phyloP scores from a whole-genome alignment of 331 rosid genomes.

The Arachis monticola region DNA sequence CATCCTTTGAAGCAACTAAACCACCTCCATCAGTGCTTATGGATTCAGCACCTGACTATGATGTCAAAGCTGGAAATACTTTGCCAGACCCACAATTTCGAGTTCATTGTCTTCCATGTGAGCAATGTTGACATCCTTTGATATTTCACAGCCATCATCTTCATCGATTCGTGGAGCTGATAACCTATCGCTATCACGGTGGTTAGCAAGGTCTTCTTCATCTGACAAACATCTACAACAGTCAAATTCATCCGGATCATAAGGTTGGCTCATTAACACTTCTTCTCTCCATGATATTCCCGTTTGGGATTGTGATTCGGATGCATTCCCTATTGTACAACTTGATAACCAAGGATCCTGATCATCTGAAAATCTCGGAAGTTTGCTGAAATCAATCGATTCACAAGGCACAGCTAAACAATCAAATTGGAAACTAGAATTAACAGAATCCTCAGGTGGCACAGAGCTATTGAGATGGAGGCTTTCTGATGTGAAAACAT shows the following conservation, averaged over 20 bases:
- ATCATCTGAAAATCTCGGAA: conserved; percentile 57
- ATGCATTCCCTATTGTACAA: conserved; percentile 53
- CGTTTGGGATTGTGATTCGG: conserved; percentile 65
- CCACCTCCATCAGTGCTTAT: conserved; percentile 73
- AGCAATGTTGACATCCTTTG: conserved; percentile 26
- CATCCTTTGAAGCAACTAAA: conserved; percentile 64
- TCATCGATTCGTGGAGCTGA: conserved; percentile 45
- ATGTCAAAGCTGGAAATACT: conserved; percentile 33
- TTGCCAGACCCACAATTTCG: conserved; percentile 38
- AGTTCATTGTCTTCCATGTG: conserved; percentile 40
- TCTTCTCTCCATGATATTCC: conserved; percentile 89
- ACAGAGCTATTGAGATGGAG: conserved; percentile 43
- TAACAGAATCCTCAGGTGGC: conserved; percentile 51
- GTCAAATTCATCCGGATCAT: conserved; percentile 73
- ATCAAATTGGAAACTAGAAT: conserved; percentile 80
- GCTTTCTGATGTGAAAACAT: conserved; percentile 48
- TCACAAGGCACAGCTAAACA: conserved; percentile 54
- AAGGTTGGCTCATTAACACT: conserved; percentile 54
- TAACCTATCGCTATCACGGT: conserved; percentile 39
- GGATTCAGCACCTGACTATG: conserved; percentile 66
- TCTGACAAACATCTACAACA: conserved; percentile 85
- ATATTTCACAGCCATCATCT: conserved; percentile 9
- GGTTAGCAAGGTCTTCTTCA: conserved; percentile 57
- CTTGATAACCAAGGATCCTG: conserved; percentile 59
- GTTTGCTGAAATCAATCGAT: conserved; percentile 59